These are phyloP conservation scores for Plasmodium inui DNA, from an alignment of 169 alveolate species.

Conservation along the genomic window DNA sequence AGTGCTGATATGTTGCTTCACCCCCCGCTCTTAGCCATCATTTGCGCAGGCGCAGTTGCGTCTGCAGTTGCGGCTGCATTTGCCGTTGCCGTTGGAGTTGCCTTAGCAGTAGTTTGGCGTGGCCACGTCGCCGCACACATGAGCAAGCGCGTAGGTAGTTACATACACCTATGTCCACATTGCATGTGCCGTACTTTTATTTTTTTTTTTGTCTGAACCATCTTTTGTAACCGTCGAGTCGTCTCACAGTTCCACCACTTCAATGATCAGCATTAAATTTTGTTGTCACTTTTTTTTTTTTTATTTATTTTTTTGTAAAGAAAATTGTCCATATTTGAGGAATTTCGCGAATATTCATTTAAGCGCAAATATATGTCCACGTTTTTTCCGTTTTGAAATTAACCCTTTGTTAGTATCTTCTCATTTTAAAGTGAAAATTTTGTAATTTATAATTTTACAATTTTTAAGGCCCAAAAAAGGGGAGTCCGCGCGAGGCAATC, in stretches of 20 bases:
- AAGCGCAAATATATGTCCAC: neutral
- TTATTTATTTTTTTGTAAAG: slow-evolving; percentile 25
- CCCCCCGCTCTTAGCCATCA: neutral
- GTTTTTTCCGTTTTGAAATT: neutral
- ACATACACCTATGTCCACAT: neutral
- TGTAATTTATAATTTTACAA: slow-evolving; percentile 36
- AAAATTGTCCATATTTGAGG: slow-evolving; percentile 16
- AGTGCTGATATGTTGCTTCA: neutral
- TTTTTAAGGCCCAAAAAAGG: slow-evolving; percentile 15
- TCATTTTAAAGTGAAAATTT: slow-evolving; percentile 30
- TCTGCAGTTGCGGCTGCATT: too few species aligned
- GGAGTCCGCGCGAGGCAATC: slow-evolving; percentile 47
- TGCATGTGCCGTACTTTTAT: neutral
- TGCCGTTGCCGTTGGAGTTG: too few species aligned
- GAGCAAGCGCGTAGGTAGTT: neutral
- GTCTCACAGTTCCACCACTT: neutral
- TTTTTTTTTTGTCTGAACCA: neutral
- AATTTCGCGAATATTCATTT: neutral
- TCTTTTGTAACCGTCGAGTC: neutral
- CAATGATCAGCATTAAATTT: slow-evolving; percentile 4
- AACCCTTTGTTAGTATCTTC: slow-evolving; percentile 13
- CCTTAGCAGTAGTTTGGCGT: neutral
- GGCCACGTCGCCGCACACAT: neutral
- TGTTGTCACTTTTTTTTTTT: slow-evolving; percentile 8
- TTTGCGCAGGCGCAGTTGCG: neutral